phyloP scores from a whole-genome alignment of 768 basidiomycete species.

The Suillus discolor region DNA sequence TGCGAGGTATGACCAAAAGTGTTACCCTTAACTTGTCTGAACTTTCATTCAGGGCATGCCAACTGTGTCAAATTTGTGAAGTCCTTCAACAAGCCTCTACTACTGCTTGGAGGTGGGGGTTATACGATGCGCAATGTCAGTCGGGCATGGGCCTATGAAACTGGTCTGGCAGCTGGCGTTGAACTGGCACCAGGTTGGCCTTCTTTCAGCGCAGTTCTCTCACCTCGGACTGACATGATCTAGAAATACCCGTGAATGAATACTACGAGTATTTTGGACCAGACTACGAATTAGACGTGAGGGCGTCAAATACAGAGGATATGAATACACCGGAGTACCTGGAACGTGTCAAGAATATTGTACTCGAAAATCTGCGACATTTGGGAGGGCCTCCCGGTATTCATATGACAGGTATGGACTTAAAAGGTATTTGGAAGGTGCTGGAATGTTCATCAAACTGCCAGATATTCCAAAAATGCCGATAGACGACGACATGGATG shows the following conservation, averaged over 20 bases:
- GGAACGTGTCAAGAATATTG: conserved; percentile 88
- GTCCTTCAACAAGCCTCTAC: conserved; percentile 91
- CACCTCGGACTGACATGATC: conserved; percentile 12
- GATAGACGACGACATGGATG: conserved; percentile 83
- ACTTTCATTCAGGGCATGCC: conserved; percentile 73
- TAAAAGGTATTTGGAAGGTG: neutral
- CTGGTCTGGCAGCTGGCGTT: conserved; percentile 95
- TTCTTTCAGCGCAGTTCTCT: neutral
- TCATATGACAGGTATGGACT: conserved; percentile 76
- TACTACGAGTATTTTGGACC: conserved; percentile 99
- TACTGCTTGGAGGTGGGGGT: conserved; percentile 94
- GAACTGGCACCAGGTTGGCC: conserved; percentile 79
- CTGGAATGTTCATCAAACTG: neutral
- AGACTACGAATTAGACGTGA: conserved; percentile 94
- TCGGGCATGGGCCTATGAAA: conserved; percentile 97
- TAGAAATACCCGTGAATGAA: conserved; percentile 97
- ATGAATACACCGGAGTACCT: conserved; percentile 92
- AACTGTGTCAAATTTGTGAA: conserved; percentile 98
- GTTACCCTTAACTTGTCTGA: conserved; percentile 6
- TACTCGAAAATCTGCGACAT: conserved; percentile 88
- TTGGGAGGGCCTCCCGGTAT: conserved; percentile 89
- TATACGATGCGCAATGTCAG: conserved; percentile 99
- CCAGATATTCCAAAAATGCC: conserved; percentile 83
- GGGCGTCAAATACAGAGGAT: conserved; percentile 92
- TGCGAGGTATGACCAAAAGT: conserved; percentile 62